A percentile compares a stretch with the other conserved stretches of the same genome.
Conservation (phyloP, 495 filamentous ascomycete genomes). For the Talaromyces stipitatus region DNA sequence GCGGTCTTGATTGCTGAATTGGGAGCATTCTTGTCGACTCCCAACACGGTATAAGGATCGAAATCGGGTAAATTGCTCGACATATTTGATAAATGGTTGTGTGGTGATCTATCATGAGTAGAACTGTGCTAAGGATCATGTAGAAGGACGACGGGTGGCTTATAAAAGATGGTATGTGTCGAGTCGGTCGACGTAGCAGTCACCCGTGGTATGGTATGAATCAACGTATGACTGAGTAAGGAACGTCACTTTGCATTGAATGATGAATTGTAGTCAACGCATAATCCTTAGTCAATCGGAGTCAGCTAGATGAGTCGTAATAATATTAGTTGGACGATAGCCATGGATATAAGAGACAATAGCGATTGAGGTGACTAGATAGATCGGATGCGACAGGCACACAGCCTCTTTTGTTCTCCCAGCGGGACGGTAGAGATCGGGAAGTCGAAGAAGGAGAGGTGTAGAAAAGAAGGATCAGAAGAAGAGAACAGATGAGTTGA, state of each 20-base stretch:
- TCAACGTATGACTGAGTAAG: not conserved
- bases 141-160: not conserved
- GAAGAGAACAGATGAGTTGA: not conserved
- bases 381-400: not conserved
- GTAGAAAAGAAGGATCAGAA: not conserved
- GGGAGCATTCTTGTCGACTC: conserved; percentile 67
- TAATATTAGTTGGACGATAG: not conserved
- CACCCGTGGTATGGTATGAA: not conserved
- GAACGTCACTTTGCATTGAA: not conserved
- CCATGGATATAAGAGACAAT: not conserved
- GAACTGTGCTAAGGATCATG: not conserved
- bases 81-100: conserved; percentile 40
- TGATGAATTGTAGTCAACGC: not conserved
- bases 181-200: not conserved
- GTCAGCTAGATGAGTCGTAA: not conserved
- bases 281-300: not conserved
- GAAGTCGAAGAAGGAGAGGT: not conserved
- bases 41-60: conserved; percentile 79
- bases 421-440: not conserved
- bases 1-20: conserved; percentile 67
- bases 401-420: not conserved
- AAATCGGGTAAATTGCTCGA: conserved; percentile 48
- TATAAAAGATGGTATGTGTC: not conserved
- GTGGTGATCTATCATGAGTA: not conserved
- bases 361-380: not conserved